Conservation (phyloP, 169 alveolate genomes). For the Neospora caninum region DNA sequence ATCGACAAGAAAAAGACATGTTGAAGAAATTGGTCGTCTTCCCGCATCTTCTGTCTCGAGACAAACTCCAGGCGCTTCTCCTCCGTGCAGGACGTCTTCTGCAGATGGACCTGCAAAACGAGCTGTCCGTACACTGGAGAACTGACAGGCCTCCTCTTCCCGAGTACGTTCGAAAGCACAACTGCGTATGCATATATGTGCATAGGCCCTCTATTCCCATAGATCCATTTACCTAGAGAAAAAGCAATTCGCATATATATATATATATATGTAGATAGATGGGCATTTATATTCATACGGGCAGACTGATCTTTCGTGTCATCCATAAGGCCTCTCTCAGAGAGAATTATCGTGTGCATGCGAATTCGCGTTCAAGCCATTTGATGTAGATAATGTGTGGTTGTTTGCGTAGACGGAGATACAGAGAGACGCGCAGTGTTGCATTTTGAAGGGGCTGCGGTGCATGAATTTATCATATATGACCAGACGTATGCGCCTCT, state of each 20-base stretch:
- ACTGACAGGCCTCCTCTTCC: conserved; percentile 54
- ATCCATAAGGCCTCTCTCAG: no score
- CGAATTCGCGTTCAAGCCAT: no score
- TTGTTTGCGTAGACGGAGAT: no score
- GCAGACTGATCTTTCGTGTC: not conserved
- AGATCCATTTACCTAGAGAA: not conserved
- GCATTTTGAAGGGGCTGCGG: no score
- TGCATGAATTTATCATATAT: no score
- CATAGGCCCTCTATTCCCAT: no score
- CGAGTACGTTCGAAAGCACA: conserved; percentile 26
- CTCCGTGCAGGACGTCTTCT: conserved; percentile 33
- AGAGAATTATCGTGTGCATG: no score
- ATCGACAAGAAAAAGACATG: not conserved
- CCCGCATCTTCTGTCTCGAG: conserved; percentile 42
- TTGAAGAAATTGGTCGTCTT: conserved; percentile 39
- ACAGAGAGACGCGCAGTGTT: no score
- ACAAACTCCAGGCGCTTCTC: conserved; percentile 16
- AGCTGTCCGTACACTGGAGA: conserved; percentile 67
- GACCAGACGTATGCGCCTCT: no score
- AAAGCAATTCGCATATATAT: not conserved
- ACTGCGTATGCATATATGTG: no score
- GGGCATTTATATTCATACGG: not conserved
- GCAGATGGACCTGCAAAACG: conserved; percentile 44
- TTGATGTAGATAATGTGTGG: no score
- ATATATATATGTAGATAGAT: not conserved